Evolutionary conservation across 1,284 basidiomycete species (phyloP).

Genomic region (Singerocomus inundabilis): DNA sequence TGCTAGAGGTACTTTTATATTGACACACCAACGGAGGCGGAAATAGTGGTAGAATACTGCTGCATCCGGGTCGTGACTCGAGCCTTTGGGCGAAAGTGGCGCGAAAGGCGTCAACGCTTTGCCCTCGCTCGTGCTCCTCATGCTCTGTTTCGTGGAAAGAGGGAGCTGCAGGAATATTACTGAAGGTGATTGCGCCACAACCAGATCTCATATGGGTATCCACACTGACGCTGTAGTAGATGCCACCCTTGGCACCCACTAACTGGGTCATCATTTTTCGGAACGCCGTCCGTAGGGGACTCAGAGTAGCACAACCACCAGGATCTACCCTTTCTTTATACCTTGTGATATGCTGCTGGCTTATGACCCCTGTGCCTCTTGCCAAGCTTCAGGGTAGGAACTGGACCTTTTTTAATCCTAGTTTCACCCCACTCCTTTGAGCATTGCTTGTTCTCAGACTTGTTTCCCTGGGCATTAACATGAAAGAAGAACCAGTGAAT

Average conservation of each 20-base stretch:
- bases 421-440: not conserved
- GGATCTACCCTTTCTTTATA: not conserved
- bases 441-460: not conserved
- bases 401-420: no score
- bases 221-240: not conserved
- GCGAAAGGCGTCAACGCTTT: not conserved
- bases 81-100: no score
- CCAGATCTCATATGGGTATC: not conserved
- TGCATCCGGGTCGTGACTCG: no score
- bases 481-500: not conserved
- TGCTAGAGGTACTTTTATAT: no score
- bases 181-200: no score
- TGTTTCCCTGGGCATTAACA: not conserved
- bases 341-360: no score
- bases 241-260: not conserved
- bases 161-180: no score
- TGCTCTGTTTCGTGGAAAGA: not conserved
- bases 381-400: no score
- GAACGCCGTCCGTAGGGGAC: not conserved
- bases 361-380: no score
- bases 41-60: no score
- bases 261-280: not conserved
- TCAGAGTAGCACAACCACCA: not conserved
- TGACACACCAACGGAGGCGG: no score
- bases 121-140: constrained; percentile 5